phyloP scores from a whole-genome alignment of 495 filamentous ascomycete species.

The Lindgomyces ingoldianus region DNA sequence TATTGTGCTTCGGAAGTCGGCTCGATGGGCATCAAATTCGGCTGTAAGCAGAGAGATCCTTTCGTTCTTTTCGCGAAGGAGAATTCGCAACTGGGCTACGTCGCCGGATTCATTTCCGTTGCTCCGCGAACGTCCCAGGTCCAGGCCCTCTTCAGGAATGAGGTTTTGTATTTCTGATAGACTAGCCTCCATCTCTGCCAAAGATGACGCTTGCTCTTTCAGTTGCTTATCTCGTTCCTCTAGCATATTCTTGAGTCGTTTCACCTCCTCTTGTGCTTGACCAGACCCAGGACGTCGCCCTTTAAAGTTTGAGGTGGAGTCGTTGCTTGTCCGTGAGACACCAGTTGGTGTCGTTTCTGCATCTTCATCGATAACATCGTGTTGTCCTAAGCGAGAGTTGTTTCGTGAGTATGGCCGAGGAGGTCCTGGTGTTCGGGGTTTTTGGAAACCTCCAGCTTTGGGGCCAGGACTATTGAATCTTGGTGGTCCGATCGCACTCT shows the following conservation, averaged over 20 bases:
- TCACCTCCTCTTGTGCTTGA: slow-evolving; percentile 64
- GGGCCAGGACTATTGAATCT: slow-evolving; percentile 68
- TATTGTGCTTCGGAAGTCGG: slow-evolving; percentile 94
- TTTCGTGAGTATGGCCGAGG: slow-evolving; percentile 47
- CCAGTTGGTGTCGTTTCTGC: slow-evolving; percentile 60
- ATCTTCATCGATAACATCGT: slow-evolving; percentile 44
- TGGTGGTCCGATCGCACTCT: slow-evolving; percentile 45
- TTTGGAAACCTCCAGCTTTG: slow-evolving; percentile 60
- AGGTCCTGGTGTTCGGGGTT: slow-evolving; percentile 34
- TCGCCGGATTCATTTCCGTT: slow-evolving; percentile 75
- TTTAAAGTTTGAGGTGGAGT: slow-evolving; percentile 46
- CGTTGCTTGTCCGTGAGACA: slow-evolving; percentile 53
- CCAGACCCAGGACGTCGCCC: slow-evolving; percentile 55
- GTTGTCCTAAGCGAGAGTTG: slow-evolving; percentile 44
- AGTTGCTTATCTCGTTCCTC: slow-evolving; percentile 84
- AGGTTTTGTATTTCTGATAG: slow-evolving; percentile 72
- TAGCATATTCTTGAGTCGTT: slow-evolving; percentile 65
- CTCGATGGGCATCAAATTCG: slow-evolving; percentile 93
- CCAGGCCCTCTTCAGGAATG: slow-evolving; percentile 45
- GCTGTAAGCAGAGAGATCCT: slow-evolving; percentile 88
- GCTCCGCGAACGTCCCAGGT: slow-evolving; percentile 16
- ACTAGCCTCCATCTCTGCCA: slow-evolving; percentile 83
- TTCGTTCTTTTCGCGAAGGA: slow-evolving; percentile 94
- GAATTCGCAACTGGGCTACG: slow-evolving; percentile 69
- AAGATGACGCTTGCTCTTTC: slow-evolving; percentile 75